These are phyloP conservation scores for Chrysoporthe austroafricana DNA, from an alignment of 2,329 filamentous ascomycete genomes.

Conservation along the genomic window DNA sequence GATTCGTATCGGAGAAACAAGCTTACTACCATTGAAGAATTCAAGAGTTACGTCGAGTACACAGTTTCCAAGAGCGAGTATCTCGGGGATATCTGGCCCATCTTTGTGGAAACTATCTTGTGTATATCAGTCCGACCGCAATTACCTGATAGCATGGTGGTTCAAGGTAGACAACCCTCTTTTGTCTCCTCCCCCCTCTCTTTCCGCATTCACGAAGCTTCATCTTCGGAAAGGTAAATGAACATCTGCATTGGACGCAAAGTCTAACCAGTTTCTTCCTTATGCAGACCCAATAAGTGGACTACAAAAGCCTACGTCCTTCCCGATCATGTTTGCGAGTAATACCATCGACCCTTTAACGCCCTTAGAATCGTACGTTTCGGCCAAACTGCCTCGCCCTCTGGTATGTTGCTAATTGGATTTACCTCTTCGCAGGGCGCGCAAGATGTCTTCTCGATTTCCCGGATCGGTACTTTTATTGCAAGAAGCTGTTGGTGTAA, in stretches of 20 bases:
- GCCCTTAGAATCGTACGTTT: neutral
- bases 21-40: neutral
- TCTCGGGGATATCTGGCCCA: neutral
- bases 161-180: neutral
- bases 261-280: neutral
- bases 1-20: neutral
- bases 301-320: neutral
- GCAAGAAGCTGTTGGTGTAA: conserved; percentile 1
- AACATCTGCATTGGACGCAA: neutral
- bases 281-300: conserved; percentile 1
- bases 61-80: neutral
- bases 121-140: neutral
- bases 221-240: neutral
- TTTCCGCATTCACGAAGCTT: no score
- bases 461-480: neutral
- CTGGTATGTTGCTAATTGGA: neutral
- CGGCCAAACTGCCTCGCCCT: neutral
- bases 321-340: neutral
- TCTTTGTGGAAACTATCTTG: neutral
- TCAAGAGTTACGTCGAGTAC: neutral
- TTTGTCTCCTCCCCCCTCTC: neutral
- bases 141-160: neutral
- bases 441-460: neutral
- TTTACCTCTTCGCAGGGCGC: neutral
- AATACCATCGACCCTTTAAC: neutral